Conservation (phyloP, 2,329 filamentous ascomycete species). For the Tolypocladium paradoxum region DNA sequence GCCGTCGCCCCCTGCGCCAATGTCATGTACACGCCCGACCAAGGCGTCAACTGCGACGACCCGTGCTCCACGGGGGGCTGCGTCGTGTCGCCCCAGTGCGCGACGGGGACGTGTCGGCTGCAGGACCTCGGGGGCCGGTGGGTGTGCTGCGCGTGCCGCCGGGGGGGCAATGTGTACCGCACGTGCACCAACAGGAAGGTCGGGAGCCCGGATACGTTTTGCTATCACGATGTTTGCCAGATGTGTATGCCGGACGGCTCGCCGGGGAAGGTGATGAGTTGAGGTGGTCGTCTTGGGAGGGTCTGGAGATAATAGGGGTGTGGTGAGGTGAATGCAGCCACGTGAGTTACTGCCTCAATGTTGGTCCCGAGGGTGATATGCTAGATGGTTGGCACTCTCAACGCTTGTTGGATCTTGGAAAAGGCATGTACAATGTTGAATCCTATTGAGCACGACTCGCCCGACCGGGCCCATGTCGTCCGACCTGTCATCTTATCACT, state of each 20-base stretch:
- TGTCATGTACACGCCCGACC: constrained; percentile 19
- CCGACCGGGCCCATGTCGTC: background rate
- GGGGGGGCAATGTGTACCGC: constrained; percentile 32
- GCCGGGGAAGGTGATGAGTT: background rate
- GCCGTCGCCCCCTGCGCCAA: constrained; percentile 11
- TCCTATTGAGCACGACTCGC: background rate
- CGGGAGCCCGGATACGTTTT: constrained; percentile 37
- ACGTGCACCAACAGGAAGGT: constrained; percentile 35
- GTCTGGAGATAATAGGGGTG: background rate
- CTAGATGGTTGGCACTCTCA: too few relatives aligned
- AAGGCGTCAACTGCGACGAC: constrained; percentile 24
- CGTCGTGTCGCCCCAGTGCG: constrained; percentile 33
- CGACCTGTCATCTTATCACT: background rate
- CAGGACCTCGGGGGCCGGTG: constrained; percentile 36
- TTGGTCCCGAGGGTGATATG: background rate
- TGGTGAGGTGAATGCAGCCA: background rate
- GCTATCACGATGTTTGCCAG: constrained; percentile 39
- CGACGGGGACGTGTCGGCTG: constrained; percentile 35
- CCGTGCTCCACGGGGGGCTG: constrained; percentile 36
- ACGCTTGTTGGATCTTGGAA: background rate
- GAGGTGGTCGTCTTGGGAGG: background rate
- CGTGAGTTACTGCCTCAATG: background rate
- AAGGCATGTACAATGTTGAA: background rate
- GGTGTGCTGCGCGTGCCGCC: constrained; percentile 38
- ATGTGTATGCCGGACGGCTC: constrained; percentile 25